phyloP scores from a whole-genome alignment of 192 early-diverging fungal genomes.

The Powellomyces hirtus region DNA sequence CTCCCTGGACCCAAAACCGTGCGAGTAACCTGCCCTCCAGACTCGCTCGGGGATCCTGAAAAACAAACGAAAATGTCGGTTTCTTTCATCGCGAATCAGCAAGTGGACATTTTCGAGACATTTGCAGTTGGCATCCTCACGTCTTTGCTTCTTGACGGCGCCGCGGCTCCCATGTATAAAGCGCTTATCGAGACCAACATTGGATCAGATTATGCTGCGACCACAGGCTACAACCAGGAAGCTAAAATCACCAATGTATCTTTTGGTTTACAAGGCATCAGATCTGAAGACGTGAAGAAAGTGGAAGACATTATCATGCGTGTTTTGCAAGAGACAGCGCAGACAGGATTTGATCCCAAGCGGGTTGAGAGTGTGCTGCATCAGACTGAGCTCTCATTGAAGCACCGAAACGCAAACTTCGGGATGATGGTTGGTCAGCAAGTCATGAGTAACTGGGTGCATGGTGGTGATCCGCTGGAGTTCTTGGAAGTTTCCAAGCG shows the following conservation, averaged over 20 bases:
- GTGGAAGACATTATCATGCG: conserved; percentile 69
- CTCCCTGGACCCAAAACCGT: conserved; percentile 37
- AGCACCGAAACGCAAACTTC: conserved; percentile 87
- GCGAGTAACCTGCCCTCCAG: conserved; percentile 56
- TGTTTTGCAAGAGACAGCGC: conserved; percentile 64
- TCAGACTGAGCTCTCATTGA: conserved; percentile 83
- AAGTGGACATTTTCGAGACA: conserved; percentile 72
- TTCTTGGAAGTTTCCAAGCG: conserved; percentile 76
- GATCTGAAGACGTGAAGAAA: conserved; percentile 58
- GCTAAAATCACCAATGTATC: conserved; percentile 58
- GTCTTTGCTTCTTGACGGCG: conserved; percentile 78
- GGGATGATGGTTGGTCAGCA: conserved; percentile 79
- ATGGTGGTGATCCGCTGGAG: conserved; percentile 81
- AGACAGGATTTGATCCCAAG: conserved; percentile 74
- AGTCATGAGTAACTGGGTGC: conserved; percentile 80
- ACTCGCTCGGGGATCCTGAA: conserved; percentile 68
- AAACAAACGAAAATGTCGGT: conserved; percentile 71
- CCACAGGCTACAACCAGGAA: conserved; percentile 84
- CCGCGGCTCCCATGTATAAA: conserved; percentile 90
- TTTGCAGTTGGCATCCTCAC: conserved; percentile 80
- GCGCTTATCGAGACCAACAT: conserved; percentile 88
- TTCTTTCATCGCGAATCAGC: conserved; percentile 54
- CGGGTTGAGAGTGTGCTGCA: conserved; percentile 84
- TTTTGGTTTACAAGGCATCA: conserved; percentile 87
- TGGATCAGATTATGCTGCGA: conserved; percentile 84